Base-by-base conservation (phyloP, 305 asterid genomes). In the Fraxinus nigra region DNA sequence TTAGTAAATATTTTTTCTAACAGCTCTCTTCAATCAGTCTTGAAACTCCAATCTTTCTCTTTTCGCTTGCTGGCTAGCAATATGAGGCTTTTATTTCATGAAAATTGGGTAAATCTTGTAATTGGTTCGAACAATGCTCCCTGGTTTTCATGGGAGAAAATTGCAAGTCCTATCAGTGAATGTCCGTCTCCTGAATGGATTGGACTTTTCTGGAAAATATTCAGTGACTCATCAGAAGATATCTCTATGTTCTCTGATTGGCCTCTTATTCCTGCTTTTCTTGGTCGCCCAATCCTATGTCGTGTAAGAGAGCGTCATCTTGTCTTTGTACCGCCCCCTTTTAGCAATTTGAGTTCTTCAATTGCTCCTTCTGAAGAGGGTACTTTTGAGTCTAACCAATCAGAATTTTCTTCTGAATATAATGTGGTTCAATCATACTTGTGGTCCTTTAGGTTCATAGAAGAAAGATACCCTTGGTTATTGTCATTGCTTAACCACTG, bases 211-310 rank as follows among this genome's bases (percentile, higher is more conserved):
- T 95, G 99, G 99, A 92, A 90, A 90, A 91, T 83, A 75, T 85
- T 89, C 80, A 84, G 90, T 83, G 87, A 84, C 85, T 90, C 97
- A 78, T 89, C 89, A 5, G 95, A 92, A 83, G 96, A 92, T 85
- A 84, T 91, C 74, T 86, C 94, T 83, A 91, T 94, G 79, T 95
- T 94, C 84, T 92, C 97, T 70, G 98, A 95, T 80, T 95, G 99
- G 99, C 99, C 99, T 74, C 92, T 95, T 84, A 87, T 95, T 84
- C 99, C 99, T 82, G 98, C 99, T 82, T 92, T 91, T 91, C 96
- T 95, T 88, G 98, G 99, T 85, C 93, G 97, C 35, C 97, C 98
- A 35, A 92, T 94, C 84, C 90, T 95, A 82, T 95, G 99, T 76
- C 96, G 99, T 76, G 92, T 95, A 65, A 94, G 87, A 84, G 97